Percentiles rank a stretch among this genome's conserved stretches.
phyloP scores from a whole-genome alignment of 2,329 filamentous ascomycete species.

The Paracamarosporium sp. region DNA sequence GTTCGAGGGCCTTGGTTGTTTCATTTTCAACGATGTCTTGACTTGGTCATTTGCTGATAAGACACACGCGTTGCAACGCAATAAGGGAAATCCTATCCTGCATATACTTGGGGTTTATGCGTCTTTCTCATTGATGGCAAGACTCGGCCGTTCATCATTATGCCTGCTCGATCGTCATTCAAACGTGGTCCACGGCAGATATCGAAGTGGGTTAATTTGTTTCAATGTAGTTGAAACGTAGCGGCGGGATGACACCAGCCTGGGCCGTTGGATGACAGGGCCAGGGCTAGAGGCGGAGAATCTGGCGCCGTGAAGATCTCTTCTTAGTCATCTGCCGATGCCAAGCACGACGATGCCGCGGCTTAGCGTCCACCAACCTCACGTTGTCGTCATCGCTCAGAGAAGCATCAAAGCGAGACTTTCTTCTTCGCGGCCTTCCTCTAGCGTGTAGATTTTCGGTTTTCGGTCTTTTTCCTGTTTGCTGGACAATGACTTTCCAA shows the following conservation, averaged over 20 bases:
- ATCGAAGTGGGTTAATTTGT: not conserved
- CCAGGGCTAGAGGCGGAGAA: not conserved
- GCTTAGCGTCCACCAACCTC: not conserved
- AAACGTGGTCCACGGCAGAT: not conserved
- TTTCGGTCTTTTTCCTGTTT: not conserved
- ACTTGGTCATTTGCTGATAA: not conserved
- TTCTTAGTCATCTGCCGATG: not conserved
- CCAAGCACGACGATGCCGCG: not conserved
- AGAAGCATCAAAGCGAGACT: not conserved
- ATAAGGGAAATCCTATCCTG: conserved; percentile 9
- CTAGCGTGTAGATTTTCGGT: not conserved
- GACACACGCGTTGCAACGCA: conserved; percentile 1
- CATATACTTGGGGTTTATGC: not conserved
- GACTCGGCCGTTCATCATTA: not conserved
- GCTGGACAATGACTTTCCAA: conserved; percentile 26
- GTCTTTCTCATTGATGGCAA: not conserved
- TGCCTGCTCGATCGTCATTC: not conserved
- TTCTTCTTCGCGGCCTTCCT: not conserved
- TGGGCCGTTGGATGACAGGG: not conserved
- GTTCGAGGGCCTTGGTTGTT: conserved; percentile 1
- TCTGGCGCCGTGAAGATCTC: not conserved
- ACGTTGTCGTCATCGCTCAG: conserved; percentile 14
- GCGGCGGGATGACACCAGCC: conserved; percentile 2
- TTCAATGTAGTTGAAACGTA: conserved; percentile 10
- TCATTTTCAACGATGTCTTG: conserved; percentile 5